Conservation (phyloP, 352 stramenopile species). For the Pythium brachiatum region DNA sequence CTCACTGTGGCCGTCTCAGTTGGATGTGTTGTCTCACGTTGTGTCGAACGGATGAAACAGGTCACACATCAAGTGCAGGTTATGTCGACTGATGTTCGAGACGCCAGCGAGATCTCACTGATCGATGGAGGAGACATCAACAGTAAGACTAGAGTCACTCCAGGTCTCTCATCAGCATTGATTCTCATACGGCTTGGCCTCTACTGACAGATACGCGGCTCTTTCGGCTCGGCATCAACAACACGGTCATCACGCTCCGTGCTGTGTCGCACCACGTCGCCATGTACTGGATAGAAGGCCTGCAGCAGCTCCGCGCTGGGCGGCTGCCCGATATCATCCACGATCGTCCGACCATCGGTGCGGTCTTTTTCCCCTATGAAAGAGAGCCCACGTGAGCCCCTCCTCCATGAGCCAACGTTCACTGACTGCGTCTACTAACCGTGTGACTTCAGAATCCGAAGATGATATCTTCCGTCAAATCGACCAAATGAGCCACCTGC, state of each 20-base stretch:
- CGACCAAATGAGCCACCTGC: constrained; percentile 50
- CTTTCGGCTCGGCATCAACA: constrained; percentile 62
- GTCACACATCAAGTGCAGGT: constrained; percentile 65
- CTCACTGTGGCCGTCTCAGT: too few relatives aligned
- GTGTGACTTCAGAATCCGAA: constrained; percentile 47
- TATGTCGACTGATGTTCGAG: constrained; percentile 71
- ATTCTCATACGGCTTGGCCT: too few relatives aligned
- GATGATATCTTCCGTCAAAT: constrained; percentile 77
- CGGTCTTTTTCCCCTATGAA: too few relatives aligned
- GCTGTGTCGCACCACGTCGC: constrained; percentile 65
- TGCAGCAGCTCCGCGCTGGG: constrained; percentile 48
- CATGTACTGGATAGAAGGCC: constrained; percentile 67
- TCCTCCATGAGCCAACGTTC: neutral
- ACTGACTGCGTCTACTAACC: neutral
- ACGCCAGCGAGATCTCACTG: constrained; percentile 53
- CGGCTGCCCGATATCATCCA: constrained; percentile 39
- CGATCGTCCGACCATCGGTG: constrained; percentile 50
- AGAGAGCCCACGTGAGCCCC: neutral
- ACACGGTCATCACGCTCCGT: constrained; percentile 60
- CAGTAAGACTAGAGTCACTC: constrained; percentile 6
- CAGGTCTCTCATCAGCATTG: constrained; percentile 12
- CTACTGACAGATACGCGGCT: constrained; percentile 28
- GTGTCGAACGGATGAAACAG: constrained; percentile 23
- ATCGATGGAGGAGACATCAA: constrained; percentile 27
- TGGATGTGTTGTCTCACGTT: neutral